Evolutionary conservation across 352 stramenopile genomes (phyloP), one percentile per base, ranked within the genome.

Genomic region (Stephanocyclus meneghinianus): DNA sequence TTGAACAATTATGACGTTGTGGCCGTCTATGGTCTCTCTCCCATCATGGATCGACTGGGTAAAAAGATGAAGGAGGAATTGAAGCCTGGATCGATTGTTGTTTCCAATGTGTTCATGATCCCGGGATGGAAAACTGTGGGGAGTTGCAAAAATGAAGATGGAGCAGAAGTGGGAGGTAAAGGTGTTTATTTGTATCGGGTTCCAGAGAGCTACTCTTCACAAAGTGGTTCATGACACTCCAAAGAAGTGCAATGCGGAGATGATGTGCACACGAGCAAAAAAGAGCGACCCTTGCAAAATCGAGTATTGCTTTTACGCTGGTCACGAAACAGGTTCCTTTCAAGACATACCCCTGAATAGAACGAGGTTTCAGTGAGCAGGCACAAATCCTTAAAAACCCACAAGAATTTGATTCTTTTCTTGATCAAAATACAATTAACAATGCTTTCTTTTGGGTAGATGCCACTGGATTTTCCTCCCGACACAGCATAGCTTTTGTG

Each of bases 41-140:
- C 84, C 0, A 90, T 90, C 7, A 90, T 90, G 80, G 51, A 80
- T 62, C 26, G 79, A 16, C 50, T 90, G 30, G 84, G 84, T 1
- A 63, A 59, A 1, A 90, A 90, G 57, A 59, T 90, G 37, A 13
- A 83, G 74, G 37, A 74, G 2, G 84, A 90, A 73, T 74, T 90
- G 53, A 67, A 71, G 48, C 73, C 69, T 16, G 84, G 80, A n/a
- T 80, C 69, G 3, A 67, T 90, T 60, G 78, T 90, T 10, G 57
- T 90, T 37, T 87, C 77, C 0, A 90, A 90, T 76, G 80, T 88
- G 11, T 90, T 90, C 71, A 44, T 80, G 29, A 83, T 90, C 56
- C 84, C 84, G 1, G 72, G 72, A n/a, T 90, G 84, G 84, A 88
- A 51, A 40, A 35, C 40, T 21, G 48, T 51, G 53, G 48, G 16